phyloP scores from a whole-genome alignment of 2,329 filamentous ascomycete genomes.

The Nemania abortiva region DNA sequence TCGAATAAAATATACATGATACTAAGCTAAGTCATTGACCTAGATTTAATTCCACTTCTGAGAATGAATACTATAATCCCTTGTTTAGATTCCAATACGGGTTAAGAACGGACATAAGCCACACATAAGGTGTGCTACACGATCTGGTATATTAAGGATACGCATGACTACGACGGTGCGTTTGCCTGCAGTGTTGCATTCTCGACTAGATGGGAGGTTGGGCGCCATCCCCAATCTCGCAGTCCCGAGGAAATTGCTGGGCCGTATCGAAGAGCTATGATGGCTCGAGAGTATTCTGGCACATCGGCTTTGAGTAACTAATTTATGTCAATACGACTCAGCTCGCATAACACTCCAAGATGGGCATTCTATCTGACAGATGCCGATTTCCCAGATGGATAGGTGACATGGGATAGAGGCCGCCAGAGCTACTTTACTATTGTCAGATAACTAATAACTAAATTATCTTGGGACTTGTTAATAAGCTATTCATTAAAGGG shows the following conservation, averaged over 20 bases:
- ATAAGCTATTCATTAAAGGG: neutral
- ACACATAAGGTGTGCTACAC: neutral
- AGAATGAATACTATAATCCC: no score
- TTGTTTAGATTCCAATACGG: no score
- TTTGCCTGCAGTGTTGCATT: neutral
- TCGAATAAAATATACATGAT: neutral
- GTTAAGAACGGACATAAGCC: neutral
- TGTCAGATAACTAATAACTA: neutral
- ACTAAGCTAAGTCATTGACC: neutral
- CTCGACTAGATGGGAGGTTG: neutral
- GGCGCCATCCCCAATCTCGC: neutral
- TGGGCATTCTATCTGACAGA: neutral
- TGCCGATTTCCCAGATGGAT: no score
- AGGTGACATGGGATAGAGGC: no score
- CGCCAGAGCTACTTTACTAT: neutral
- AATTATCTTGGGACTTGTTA: neutral
- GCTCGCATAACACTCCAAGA: neutral
- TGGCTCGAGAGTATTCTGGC: neutral
- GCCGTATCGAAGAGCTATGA: neutral
- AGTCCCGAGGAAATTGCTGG: neutral
- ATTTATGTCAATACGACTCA: constrained; percentile 3
- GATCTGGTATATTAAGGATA: neutral
- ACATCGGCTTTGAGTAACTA: neutral
- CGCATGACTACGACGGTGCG: neutral
- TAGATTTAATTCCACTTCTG: neutral